Percentiles rank a stretch among this genome's conserved stretches.
Conservation (phyloP, 371 early-diverging fungal genomes). For the Mortierella polycephala region DNA sequence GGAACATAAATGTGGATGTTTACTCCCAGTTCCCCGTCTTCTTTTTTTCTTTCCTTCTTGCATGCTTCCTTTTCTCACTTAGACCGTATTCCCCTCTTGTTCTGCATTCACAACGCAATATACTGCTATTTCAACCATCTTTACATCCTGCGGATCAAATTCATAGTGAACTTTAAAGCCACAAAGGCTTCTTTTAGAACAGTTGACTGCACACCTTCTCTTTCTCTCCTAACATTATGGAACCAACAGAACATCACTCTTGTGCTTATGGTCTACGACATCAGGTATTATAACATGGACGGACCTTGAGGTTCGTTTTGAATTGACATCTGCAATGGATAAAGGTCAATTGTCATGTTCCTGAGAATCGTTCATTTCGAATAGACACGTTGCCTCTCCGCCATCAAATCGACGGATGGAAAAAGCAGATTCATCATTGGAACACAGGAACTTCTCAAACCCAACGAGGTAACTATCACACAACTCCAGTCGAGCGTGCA, state of each 20-base stretch:
- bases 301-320: background rate
- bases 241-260: constrained; percentile 55
- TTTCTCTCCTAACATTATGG: constrained; percentile 12
- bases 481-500: too few species aligned
- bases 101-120: too few species aligned
- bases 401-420: constrained; percentile 71
- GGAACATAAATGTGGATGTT: constrained; percentile 60
- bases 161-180: too few species aligned
- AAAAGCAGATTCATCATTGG: constrained; percentile 81
- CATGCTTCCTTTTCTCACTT: constrained; percentile 1
- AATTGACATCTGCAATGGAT: background rate
- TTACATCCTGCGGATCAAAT: background rate
- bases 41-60: constrained; percentile 2
- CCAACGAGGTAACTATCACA: constrained; percentile 63
- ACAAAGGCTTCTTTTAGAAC: too few species aligned
- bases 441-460: constrained; percentile 68
- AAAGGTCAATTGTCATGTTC: too few species aligned
- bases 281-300: constrained; percentile 60
- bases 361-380: background rate
- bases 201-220: background rate
- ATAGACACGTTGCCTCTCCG: constrained; percentile 76
- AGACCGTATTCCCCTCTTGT: background rate
- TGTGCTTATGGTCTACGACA: constrained; percentile 77
- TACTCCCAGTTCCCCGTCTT: background rate
- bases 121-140: background rate